Evolutionary conservation across 1,284 basidiomycete genomes (phyloP).

Genomic region (Ceratobasidium sp.): DNA sequence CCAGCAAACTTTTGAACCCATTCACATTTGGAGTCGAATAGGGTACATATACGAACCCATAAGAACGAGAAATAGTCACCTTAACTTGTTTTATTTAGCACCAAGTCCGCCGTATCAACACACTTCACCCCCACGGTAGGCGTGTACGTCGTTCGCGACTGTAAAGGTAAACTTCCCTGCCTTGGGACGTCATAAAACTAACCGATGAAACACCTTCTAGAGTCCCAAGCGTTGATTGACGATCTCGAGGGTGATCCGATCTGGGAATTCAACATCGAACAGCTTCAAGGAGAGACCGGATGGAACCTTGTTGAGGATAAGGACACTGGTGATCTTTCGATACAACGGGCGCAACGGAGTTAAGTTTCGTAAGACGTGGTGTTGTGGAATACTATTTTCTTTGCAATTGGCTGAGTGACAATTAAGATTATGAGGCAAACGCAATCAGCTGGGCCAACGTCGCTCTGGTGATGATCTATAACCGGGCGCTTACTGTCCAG

Average conservation of each 20-base stretch:
- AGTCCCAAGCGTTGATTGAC: not conserved
- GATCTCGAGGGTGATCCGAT: conserved; percentile 8
- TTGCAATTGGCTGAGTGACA: no score
- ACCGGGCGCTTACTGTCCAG: no score
- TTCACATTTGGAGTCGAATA: conserved; percentile 14
- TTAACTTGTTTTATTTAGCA: not conserved
- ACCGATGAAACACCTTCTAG: not conserved
- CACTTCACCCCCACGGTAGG: conserved; percentile 14
- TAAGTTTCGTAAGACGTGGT: not conserved
- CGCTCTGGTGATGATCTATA: no score
- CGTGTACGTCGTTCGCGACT: conserved; percentile 22
- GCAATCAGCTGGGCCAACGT: no score
- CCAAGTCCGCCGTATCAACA: conserved; percentile 11
- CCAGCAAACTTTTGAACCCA: conserved; percentile 16
- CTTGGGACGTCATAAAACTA: no score
- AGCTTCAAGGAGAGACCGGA: not conserved
- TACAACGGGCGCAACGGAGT: not conserved
- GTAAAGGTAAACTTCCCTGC: not conserved
- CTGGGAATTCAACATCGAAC: conserved; percentile 3
- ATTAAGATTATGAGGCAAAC: no score
- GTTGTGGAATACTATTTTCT: no score
- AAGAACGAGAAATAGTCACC: no score
- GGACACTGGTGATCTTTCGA: not conserved
- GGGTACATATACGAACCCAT: conserved; percentile 7
- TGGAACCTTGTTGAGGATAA: conserved; percentile 19